Base-by-base conservation (phyloP, 164 flowering plant species). In the Sedum album region DNA sequence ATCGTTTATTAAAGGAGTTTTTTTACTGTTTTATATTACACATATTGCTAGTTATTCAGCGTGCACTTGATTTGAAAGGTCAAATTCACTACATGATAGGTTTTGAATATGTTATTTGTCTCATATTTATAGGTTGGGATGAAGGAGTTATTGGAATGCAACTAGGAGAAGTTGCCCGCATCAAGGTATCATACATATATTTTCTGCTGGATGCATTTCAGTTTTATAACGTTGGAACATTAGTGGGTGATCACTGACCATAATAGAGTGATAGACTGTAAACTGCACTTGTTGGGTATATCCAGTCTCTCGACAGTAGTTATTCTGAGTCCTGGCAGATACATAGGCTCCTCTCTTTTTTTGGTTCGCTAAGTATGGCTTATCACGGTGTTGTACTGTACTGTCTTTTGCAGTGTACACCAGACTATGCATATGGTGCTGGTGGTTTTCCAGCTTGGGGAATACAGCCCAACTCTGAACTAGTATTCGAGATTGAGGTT, bases 111-210 rank as follows among this genome's bases (percentile, higher is more conserved):
- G 60, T 26, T 21, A 63, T 23, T 8, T 38, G n/a, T 60, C 67
- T 35, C 18, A 20, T n/a, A 61, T 69, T 74, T 76, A 61, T 74
- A 93, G 98, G 98, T 65, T 94, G 98, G 98, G 98, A 94, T 81
- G 98, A 94, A 82, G 98, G 98, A 70, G 98, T 94, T n/a, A 23
- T 89, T 79, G 94, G 89, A 61, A 94, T 94, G 98, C 96, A 94
- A 74, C 62, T 91, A 41, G 98, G 98, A 75, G 97, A 94, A 80
- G 88, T 87, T 81, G 96, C 98, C 80, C 93, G 89, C 61, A 81
- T 94, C 46, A 36, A 41, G 67, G 67, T 65, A 65, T 17, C 20
- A 35, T 36, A 20, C 6, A 13, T 51, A 35, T 35, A 1, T 41
- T 1, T 3, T 41, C 5, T 35, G 38, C 28, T 11, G 7, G 7